Evolutionary conservation across 2,329 filamentous ascomycete genomes (phyloP).

Genomic region (Phoma sp.): DNA sequence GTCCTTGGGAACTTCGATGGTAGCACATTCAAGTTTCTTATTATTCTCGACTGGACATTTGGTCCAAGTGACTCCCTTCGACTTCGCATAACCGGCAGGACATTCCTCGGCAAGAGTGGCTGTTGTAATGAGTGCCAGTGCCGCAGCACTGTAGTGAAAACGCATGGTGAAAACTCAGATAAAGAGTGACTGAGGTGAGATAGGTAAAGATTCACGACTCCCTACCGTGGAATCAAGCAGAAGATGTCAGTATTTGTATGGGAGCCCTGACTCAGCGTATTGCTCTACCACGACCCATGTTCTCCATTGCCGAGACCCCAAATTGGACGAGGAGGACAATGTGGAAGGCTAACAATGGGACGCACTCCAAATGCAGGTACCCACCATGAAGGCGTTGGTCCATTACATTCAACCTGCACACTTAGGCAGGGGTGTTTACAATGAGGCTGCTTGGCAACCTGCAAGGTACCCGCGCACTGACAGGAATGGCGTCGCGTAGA

Average conservation of each 20-base stretch:
- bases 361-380: not conserved
- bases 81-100: not conserved
- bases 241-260: not conserved
- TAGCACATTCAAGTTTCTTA: not conserved
- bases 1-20: not conserved
- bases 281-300: not conserved
- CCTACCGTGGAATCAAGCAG: not conserved
- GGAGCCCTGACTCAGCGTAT: not conserved
- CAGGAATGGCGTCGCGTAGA: not conserved
- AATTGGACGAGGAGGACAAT: not conserved
- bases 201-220: not conserved
- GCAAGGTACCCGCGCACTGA: not conserved
- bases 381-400: not conserved
- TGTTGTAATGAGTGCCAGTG: not conserved
- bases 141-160: not conserved
- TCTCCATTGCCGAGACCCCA: not conserved
- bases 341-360: not conserved
- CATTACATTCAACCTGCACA: not conserved
- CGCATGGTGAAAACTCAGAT: not conserved
- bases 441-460: not conserved
- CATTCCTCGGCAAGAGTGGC: not conserved
- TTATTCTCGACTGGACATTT: not conserved
- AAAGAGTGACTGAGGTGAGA: constrained; percentile 2
- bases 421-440: not conserved
- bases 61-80: not conserved